Evolutionary conservation across 2,329 filamentous ascomycete species (phyloP).

Genomic region (Aspergillus felis): DNA sequence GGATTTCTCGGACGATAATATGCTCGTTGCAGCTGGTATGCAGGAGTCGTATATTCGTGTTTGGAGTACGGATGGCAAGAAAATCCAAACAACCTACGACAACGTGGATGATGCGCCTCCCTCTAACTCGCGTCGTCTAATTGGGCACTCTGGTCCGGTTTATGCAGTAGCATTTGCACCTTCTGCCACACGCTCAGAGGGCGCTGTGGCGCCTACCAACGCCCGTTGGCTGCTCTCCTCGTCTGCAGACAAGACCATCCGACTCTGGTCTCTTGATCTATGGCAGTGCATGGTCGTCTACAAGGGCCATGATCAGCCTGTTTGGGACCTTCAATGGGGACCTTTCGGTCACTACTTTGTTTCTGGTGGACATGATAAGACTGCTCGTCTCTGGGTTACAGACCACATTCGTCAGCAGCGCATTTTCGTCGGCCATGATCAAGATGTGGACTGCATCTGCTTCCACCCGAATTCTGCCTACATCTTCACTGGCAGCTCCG

Average conservation of each 20-base stretch:
- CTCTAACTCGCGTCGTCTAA: conserved; percentile 68
- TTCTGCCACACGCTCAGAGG: conserved; percentile 51
- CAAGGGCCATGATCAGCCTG: conserved; percentile 84
- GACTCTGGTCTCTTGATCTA: conserved; percentile 87
- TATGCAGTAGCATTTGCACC: conserved; percentile 89
- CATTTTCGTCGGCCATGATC: conserved; percentile 87
- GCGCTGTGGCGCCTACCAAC: conserved; percentile 51
- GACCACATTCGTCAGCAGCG: conserved; percentile 87
- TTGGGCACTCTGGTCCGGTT: conserved; percentile 86
- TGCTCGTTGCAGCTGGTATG: conserved; percentile 82
- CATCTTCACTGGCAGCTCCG: conserved; percentile 86
- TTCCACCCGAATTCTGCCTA: conserved; percentile 96
- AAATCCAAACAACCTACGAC: conserved; percentile 65
- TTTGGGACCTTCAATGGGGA: conserved; percentile 85
- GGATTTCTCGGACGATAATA: conserved; percentile 89
- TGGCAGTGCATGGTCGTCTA: conserved; percentile 94
- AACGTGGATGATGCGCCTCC: conserved; percentile 59
- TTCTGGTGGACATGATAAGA: conserved; percentile 83
- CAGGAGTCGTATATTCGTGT: conserved; percentile 93
- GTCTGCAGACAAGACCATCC: conserved; percentile 81
- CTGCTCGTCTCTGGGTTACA: conserved; percentile 84
- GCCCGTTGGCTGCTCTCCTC: conserved; percentile 80
- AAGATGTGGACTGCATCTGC: conserved; percentile 81
- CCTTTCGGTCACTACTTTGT: conserved; percentile 95
- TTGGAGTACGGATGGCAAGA: conserved; percentile 84